A percentile compares a stretch with the other conserved stretches of the same genome.
Conservation (phyloP, 352 stramenopile species). For the Globisporangium alternatum region DNA sequence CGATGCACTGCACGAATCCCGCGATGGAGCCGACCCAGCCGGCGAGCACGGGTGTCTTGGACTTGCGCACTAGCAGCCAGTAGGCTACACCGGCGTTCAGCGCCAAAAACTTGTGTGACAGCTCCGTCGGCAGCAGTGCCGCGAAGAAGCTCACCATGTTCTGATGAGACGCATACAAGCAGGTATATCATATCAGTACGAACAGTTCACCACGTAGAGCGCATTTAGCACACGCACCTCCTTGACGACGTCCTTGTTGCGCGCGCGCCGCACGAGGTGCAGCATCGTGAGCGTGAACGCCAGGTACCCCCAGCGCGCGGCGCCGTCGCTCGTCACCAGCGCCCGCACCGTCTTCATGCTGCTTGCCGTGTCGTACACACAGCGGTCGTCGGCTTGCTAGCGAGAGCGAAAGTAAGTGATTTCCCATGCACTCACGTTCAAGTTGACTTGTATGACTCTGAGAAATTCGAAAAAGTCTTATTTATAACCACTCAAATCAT, state of each 20-base stretch:
- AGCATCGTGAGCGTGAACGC: slow-evolving; percentile 35
- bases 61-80: slow-evolving; percentile 36
- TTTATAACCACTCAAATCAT: too few species aligned
- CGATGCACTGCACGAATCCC: slow-evolving; percentile 40
- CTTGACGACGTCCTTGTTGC: slow-evolving; percentile 39
- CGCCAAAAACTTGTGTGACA: slow-evolving; percentile 46
- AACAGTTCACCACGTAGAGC: background rate
- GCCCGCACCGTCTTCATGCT: slow-evolving; percentile 37
- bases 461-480: too few species aligned
- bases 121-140: slow-evolving; percentile 46
- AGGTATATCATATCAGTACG: background rate
- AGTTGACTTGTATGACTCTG: too few species aligned
- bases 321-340: slow-evolving; percentile 20
- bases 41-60: slow-evolving; percentile 47
- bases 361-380: background rate
- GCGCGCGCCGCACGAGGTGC: slow-evolving; percentile 37
- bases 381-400: background rate
- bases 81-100: slow-evolving; percentile 35
- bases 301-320: slow-evolving; percentile 39
- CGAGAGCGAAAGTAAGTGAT: background rate
- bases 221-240: slow-evolving; percentile 29
- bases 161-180: slow-evolving; percentile 6
- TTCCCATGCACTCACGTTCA: too few species aligned
- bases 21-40: slow-evolving; percentile 46
- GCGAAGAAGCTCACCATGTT: slow-evolving; percentile 58